Percentiles rank a stretch among this genome's conserved stretches.
phyloP scores from a whole-genome alignment of 768 basidiomycete species.

The Tubosaeta sp. region DNA sequence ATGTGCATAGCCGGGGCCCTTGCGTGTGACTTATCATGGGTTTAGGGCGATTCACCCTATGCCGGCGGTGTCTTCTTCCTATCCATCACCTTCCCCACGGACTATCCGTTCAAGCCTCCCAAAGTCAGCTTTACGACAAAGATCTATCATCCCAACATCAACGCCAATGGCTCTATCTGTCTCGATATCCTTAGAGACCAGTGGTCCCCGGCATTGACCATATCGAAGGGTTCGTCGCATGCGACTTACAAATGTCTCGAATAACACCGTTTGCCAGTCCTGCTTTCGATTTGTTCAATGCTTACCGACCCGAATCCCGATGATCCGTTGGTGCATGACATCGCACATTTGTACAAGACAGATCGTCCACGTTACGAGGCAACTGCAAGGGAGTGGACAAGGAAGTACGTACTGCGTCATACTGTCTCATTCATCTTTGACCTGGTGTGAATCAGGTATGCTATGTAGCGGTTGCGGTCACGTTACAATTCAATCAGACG shows the following conservation, averaged over 20 bases:
- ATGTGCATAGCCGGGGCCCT: conserved; percentile 33
- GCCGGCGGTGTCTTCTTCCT: conserved; percentile 99
- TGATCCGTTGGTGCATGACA: conserved; percentile 97
- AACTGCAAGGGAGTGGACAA: conserved; percentile 98
- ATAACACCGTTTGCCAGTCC: conserved; percentile 45
- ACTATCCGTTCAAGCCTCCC: conserved; percentile 99
- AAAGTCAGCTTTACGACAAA: conserved; percentile 99
- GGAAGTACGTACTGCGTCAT: conserved; percentile 68
- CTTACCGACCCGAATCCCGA: conserved; percentile 99
- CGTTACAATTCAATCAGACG: conserved; percentile 16
- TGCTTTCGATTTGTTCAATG: conserved; percentile 99
- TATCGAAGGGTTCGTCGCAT: conserved; percentile 83
- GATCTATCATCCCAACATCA: conserved; percentile 99
- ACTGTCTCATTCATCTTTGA: neutral
- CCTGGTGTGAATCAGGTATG: conserved; percentile 32
- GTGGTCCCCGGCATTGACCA: conserved; percentile 98
- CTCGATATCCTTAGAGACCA: conserved; percentile 98
- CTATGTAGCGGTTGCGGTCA: conserved; percentile 45
- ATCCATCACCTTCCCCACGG: conserved; percentile 88
- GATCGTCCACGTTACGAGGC: conserved; percentile 96
- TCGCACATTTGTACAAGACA: conserved; percentile 99
- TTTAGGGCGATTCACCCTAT: conserved; percentile 93
- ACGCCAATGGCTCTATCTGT: conserved; percentile 98
- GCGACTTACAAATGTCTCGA: neutral
- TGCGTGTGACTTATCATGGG: conserved; percentile 23